Conservation (phyloP, 331 rosid species). For the Saraca asoca region DNA sequence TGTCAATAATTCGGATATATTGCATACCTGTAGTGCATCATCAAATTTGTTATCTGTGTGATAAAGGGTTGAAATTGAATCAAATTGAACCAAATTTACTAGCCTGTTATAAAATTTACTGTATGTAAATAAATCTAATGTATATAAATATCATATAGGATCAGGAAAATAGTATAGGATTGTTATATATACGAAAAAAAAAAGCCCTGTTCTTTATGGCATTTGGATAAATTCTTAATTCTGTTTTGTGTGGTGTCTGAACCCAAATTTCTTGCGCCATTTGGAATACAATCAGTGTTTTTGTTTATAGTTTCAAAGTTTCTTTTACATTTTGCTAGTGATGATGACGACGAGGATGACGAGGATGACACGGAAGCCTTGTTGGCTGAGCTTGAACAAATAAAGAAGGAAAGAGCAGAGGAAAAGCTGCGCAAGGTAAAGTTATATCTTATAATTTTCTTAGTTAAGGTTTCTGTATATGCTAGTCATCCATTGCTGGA, state of each 20-base stretch:
- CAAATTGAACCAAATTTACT: not conserved
- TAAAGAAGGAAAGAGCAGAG: conserved; percentile 91
- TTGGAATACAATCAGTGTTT: not conserved
- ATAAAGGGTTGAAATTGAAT: not conserved
- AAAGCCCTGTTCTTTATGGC: too few relatives aligned
- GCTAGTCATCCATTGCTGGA: not conserved
- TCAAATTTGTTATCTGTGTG: conserved; percentile 2
- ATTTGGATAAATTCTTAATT: conserved; percentile 14
- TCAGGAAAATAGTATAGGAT: not conserved
- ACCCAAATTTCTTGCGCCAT: not conserved
- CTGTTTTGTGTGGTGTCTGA: conserved; percentile 19
- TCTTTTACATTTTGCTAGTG: conserved; percentile 37
- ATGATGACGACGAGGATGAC: conserved; percentile 59
- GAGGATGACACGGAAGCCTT: conserved; percentile 90
- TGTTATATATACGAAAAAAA: conserved; percentile 1
- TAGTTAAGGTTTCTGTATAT: conserved; percentile 17
- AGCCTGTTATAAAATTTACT: not conserved
- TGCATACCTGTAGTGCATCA: too few relatives aligned
- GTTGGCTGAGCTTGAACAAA: conserved; percentile 92
- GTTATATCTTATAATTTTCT: not conserved
- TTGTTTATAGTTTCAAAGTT: not conserved
- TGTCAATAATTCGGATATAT: not conserved
- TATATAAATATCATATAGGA: not conserved
- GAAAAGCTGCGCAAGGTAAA: conserved; percentile 82
- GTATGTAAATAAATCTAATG: not conserved